Evolutionary conservation across 2,329 filamentous ascomycete genomes (phyloP).

Genomic region (Calonectria pseudoturangicola): DNA sequence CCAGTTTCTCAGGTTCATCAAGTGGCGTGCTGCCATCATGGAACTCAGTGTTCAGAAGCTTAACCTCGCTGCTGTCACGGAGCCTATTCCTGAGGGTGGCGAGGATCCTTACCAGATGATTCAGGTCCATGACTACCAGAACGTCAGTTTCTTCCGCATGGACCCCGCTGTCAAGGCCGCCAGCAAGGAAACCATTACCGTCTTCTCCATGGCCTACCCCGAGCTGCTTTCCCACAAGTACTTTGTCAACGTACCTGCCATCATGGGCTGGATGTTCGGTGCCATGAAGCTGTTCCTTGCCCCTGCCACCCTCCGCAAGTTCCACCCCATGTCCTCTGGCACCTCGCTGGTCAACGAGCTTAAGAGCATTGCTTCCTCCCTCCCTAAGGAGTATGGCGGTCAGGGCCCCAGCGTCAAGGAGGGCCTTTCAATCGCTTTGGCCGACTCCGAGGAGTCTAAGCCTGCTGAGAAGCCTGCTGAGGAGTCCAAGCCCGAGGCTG

Average conservation of each 20-base stretch:
- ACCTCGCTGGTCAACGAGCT: conserved; percentile 78
- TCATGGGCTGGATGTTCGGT: conserved; percentile 92
- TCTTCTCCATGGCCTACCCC: conserved; percentile 89
- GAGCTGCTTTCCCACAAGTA: conserved; percentile 91
- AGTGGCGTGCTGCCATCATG: conserved; percentile 94
- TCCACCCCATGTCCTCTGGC: conserved; percentile 86
- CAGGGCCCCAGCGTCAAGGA: conserved; percentile 71
- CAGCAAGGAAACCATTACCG: conserved; percentile 86
- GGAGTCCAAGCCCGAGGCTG: conserved; percentile 30
- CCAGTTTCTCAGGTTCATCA: conserved; percentile 79
- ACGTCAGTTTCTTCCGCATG: conserved; percentile 89
- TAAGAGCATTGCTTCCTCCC: conserved; percentile 74
- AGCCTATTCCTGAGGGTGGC: conserved; percentile 82
- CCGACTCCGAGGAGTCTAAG: conserved; percentile 39
- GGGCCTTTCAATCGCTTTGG: conserved; percentile 58
- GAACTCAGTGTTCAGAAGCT: conserved; percentile 88
- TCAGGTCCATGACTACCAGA: conserved; percentile 95
- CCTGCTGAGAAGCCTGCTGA: conserved; percentile 45
- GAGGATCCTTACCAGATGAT: conserved; percentile 92
- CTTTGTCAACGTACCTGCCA: conserved; percentile 92
- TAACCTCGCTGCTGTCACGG: conserved; percentile 79
- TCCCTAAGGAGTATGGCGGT: conserved; percentile 89
- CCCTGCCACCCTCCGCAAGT: conserved; percentile 84
- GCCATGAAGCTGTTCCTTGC: conserved; percentile 86
- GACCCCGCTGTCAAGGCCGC: conserved; percentile 85